phyloP scores from a whole-genome alignment of 768 basidiomycete species.

The Psilocybe cubensis region DNA sequence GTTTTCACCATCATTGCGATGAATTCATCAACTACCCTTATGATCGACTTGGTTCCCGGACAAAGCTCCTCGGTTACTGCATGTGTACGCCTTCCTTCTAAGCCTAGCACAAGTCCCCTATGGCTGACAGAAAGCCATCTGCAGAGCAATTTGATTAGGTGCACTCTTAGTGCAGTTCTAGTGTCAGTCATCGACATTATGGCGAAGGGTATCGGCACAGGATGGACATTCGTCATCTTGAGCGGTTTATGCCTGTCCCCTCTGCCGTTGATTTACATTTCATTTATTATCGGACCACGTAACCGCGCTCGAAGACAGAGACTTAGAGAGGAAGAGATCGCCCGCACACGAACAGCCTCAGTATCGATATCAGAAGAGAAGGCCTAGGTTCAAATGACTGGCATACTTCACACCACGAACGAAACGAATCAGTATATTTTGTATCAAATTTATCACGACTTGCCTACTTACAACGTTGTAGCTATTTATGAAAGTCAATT shows the following conservation, averaged over 20 bases:
- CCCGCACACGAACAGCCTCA: not conserved
- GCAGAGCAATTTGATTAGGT: conserved; percentile 75
- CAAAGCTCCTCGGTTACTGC: conserved; percentile 73
- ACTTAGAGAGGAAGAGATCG: conserved; percentile 12
- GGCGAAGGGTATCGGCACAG: conserved; percentile 56
- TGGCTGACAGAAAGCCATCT: not conserved
- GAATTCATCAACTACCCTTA: conserved; percentile 62
- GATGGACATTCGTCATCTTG: conserved; percentile 72
- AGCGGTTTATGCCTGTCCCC: conserved; percentile 49
- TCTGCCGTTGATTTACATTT: conserved; percentile 55
- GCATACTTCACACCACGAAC: not conserved
- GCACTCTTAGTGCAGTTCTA: conserved; percentile 58
- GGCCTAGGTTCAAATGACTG: not conserved
- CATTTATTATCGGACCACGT: conserved; percentile 55
- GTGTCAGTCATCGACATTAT: conserved; percentile 70
- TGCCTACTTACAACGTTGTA: not conserved
- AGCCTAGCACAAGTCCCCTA: not conserved
- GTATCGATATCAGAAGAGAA: conserved; percentile 1
- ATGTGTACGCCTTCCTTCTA: conserved; percentile 51
- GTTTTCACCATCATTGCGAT: conserved; percentile 46
- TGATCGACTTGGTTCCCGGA: conserved; percentile 64
- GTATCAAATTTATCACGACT: not conserved
- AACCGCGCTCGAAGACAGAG: conserved; percentile 39
- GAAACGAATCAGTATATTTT: not conserved
- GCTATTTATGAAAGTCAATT: not conserved